These are phyloP conservation scores for Boletellus sp. DNA, from an alignment of 1,284 basidiomycete species.

Conservation along the genomic window DNA sequence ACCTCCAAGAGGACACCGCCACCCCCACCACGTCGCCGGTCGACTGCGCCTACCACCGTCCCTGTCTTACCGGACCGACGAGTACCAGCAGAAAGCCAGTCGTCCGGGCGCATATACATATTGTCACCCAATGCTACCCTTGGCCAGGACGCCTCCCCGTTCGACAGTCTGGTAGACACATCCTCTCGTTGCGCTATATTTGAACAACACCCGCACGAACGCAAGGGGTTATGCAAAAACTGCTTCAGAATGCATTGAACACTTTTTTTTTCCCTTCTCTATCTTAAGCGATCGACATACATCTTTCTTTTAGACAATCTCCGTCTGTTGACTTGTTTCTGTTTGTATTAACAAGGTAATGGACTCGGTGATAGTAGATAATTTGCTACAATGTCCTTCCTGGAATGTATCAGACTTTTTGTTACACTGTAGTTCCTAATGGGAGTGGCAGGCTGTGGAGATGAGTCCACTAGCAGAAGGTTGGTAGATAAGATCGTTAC, in stretches of 20 bases:
- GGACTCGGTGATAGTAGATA: no score
- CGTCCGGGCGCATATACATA: constrained; percentile 10
- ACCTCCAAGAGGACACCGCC: constrained; percentile 35
- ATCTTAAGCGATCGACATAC: no score
- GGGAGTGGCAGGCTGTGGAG: no score
- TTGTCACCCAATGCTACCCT: neutral
- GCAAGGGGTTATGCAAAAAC: constrained; percentile 23
- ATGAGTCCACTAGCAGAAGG: no score
- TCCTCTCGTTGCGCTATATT: constrained; percentile 20
- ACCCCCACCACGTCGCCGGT: constrained; percentile 39
- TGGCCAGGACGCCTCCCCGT: constrained; percentile 23
- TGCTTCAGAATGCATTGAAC: constrained; percentile 27
- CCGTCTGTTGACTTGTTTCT: neutral
- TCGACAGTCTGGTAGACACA: constrained; percentile 31
- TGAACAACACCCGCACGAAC: constrained; percentile 18
- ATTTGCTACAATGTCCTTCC: no score
- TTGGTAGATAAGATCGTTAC: neutral
- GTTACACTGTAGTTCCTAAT: no score
- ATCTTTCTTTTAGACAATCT: neutral
- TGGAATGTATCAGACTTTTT: no score
- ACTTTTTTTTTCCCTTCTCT: neutral
- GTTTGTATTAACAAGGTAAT: no score
- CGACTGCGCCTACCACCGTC: constrained; percentile 14
- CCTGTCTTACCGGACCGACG: constrained; percentile 25
- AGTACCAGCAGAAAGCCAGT: constrained; percentile 8